Evolutionary conservation across 371 early-diverging fungal species (phyloP).

Genomic region (Chytridiales sp.): DNA sequence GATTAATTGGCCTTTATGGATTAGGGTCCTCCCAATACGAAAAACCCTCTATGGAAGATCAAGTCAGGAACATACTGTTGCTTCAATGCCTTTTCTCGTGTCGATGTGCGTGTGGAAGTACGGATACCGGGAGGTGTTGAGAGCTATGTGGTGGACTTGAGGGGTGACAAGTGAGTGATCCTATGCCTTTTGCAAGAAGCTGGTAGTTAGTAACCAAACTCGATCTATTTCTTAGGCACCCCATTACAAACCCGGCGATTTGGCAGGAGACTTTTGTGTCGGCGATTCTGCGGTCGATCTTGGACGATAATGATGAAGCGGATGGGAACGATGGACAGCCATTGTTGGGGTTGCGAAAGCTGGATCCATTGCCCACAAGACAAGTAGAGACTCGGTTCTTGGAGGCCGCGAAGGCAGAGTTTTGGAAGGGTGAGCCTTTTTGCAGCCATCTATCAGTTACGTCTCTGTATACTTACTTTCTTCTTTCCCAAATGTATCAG

Average conservation of each 20-base stretch:
- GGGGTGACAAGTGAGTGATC: constrained; percentile 52
- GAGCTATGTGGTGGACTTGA: constrained; percentile 79
- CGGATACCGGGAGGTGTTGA: constrained; percentile 97
- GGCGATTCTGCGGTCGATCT: constrained; percentile 81
- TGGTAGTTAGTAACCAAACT: too few species aligned
- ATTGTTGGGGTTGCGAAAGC: constrained; percentile 73
- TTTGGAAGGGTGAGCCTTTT: constrained; percentile 65
- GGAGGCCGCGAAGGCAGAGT: constrained; percentile 78
- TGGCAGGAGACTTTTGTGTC: constrained; percentile 92
- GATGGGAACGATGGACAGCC: constrained; percentile 74
- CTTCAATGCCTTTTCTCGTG: constrained; percentile 93
- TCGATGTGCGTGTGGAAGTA: constrained; percentile 96
- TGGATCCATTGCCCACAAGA: constrained; percentile 76
- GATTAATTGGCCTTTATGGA: background rate
- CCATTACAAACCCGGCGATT: constrained; percentile 67
- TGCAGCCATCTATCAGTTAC: background rate
- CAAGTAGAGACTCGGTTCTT: constrained; percentile 76
- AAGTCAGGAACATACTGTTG: constrained; percentile 75
- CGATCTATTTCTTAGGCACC: constrained; percentile 31
- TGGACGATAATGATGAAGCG: constrained; percentile 79
- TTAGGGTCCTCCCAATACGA: constrained; percentile 24
- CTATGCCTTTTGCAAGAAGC: too few species aligned
- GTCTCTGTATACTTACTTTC: constrained; percentile 4
- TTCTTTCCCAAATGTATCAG: constrained; percentile 31
- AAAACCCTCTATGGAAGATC: constrained; percentile 58